Percentiles rank a stretch among this genome's conserved stretches.
Conservation (phyloP, 257 asterid genomes). For the Solanum medicagineum region DNA sequence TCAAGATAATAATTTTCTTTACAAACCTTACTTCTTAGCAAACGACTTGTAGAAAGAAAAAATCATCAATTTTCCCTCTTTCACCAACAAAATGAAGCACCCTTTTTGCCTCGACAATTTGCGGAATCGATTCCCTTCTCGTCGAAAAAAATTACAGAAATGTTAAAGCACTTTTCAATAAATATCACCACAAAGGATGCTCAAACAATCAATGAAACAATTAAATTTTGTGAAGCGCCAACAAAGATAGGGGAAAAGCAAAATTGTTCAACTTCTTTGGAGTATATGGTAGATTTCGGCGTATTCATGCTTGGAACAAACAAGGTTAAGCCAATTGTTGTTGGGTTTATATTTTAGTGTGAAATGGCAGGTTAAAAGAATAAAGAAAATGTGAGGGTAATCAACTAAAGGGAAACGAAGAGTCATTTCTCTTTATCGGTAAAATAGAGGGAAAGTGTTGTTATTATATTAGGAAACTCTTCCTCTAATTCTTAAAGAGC, state of each 20-base stretch:
- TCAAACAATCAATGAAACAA: background rate
- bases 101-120: slow-evolving; percentile 1
- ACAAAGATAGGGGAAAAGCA: background rate
- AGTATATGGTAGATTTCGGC: background rate
- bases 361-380: no score
- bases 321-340: background rate
- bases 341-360: no score
- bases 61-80: background rate
- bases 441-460: no score
- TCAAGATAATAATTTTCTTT: background rate
- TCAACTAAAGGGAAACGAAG: no score
- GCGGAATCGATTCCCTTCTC: slow-evolving; percentile 6
- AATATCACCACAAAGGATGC: background rate
- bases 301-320: background rate
- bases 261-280: background rate
- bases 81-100: background rate
- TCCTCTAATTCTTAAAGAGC: no score
- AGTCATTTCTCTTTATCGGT: no score
- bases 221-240: background rate
- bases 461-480: no score
- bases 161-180: background rate
- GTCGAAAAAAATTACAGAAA: background rate
- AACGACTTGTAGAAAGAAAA: background rate
- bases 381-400: no score
- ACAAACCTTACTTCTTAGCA: background rate